Percentiles rank a stretch among this genome's conserved stretches.
Conservation (phyloP, 2,329 filamentous ascomycete species). For the Arthroderma sp. region DNA sequence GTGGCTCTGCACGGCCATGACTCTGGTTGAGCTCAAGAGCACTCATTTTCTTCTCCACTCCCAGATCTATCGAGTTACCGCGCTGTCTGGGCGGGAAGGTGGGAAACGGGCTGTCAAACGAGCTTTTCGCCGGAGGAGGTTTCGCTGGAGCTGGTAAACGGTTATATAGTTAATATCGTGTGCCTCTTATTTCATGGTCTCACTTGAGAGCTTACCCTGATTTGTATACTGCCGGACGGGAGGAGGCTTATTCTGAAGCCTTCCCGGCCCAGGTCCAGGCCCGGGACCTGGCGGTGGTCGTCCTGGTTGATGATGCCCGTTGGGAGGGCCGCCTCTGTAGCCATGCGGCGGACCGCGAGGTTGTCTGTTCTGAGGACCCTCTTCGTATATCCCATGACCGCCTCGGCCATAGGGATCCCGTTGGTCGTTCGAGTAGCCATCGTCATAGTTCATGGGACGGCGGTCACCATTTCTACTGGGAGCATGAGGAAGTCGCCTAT, state of each 20-base stretch:
- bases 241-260: constrained; percentile 17
- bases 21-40: constrained; percentile 26
- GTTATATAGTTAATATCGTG: neutral
- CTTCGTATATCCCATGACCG: neutral
- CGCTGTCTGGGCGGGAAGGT: constrained; percentile 25
- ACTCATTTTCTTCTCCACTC: constrained; percentile 30
- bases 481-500: neutral
- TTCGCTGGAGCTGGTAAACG: neutral
- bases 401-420: neutral
- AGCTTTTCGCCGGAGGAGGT: constrained; percentile 9
- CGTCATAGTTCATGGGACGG: neutral
- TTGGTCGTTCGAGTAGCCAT: neutral
- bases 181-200: neutral
- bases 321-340: constrained; percentile 20
- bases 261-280: constrained; percentile 11
- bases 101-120: constrained; percentile 42
- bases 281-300: constrained; percentile 7
- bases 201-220: constrained; percentile 22
- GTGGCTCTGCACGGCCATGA: constrained; percentile 18
- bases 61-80: constrained; percentile 25
- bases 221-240: constrained; percentile 23
- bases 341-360: constrained; percentile 22
- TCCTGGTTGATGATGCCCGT: constrained; percentile 19
- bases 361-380: constrained; percentile 19
- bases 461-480: neutral